A percentile compares a stretch with the other conserved stretches of the same genome.
phyloP scores from a whole-genome alignment of 306 rosid species.

The Senna tora region DNA sequence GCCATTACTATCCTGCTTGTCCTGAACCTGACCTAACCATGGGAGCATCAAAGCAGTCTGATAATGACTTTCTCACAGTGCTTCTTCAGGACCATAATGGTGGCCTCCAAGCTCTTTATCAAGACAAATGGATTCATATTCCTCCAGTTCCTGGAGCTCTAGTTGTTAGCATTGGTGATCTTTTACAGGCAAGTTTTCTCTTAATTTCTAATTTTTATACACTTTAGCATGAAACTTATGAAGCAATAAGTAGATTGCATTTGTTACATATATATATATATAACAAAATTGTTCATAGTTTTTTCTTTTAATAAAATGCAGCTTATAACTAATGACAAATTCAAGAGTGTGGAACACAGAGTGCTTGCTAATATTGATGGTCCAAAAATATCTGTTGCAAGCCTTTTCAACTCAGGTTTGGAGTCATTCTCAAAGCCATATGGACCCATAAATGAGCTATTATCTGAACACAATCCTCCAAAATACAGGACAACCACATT shows the following conservation, averaged over 20 bases:
- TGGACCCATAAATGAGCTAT: conserved; percentile 61
- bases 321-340: conserved; percentile 44
- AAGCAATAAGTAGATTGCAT: no score
- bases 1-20: conserved; percentile 49
- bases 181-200: conserved; percentile 41
- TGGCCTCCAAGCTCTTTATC: conserved; percentile 37
- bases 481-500: conserved; percentile 45
- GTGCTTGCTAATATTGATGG: conserved; percentile 36
- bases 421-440: conserved; percentile 11
- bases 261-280: no score
- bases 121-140: conserved; percentile 37
- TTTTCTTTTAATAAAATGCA: conserved; percentile 16
- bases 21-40: conserved; percentile 51
- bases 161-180: conserved; percentile 43
- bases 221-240: no score
- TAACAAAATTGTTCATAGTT: no score
- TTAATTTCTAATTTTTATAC: background rate
- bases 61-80: conserved; percentile 46
- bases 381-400: conserved; percentile 44
- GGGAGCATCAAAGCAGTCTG: conserved; percentile 46
- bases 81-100: conserved; percentile 47
- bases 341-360: conserved; percentile 44
- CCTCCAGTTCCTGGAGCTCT: conserved; percentile 39
- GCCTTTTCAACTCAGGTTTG: conserved; percentile 32
- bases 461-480: conserved; percentile 55